Base-by-base conservation (phyloP, 345 rosid species). In the Toxicodendron radicans region DNA sequence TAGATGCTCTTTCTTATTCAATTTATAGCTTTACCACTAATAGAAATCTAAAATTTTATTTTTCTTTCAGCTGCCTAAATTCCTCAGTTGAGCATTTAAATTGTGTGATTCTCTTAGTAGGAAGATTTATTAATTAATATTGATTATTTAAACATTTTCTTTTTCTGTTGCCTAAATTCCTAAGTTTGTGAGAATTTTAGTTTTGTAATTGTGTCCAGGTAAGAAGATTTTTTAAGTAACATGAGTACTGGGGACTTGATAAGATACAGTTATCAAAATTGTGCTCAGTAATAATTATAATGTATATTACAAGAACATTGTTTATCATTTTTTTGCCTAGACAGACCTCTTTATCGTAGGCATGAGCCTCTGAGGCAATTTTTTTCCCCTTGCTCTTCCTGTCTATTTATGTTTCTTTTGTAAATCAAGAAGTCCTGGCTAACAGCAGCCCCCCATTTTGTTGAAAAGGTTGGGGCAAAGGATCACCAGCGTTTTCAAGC, bases 401-500 rank as follows among this genome's bases (percentile, higher is more conserved):
- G 7, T 71, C 30, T 35, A n/a, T 43, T 70, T 21, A 17, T 41
- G 46, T 38, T 30, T 46, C 17, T 13, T 32, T 58, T 7, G 14
- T 66, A 45, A 33, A 58, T 67, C 18, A 21, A 17, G 21, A 38
- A 58, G 63, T 52, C 66, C 46, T 51, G 24, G 77, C 65, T 76
- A 49, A 83, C 9, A 3, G 14, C 43, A 7, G 43, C 17, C 49
- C 17, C 13, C 58, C 43, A 33, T 66, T 72, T 70, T 72, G 45
- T 75, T 75, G 48, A 18, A 21, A 64, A 95, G 99, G 99, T 95
- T 45, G 97, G 97, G 18, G 89, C 85, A 3, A 91, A 90, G 78
- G 99, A 95, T 81, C 97, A 95, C 69, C 97, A 88, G 78, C 89
- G 97, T 63, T 92, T 95, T 70, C 99, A 92, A 83, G 92, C 97